Evolutionary conservation across 352 stramenopile species (phyloP), one percentile per base, ranked within the genome.

Genomic region (Pythium phragmiticola): DNA sequence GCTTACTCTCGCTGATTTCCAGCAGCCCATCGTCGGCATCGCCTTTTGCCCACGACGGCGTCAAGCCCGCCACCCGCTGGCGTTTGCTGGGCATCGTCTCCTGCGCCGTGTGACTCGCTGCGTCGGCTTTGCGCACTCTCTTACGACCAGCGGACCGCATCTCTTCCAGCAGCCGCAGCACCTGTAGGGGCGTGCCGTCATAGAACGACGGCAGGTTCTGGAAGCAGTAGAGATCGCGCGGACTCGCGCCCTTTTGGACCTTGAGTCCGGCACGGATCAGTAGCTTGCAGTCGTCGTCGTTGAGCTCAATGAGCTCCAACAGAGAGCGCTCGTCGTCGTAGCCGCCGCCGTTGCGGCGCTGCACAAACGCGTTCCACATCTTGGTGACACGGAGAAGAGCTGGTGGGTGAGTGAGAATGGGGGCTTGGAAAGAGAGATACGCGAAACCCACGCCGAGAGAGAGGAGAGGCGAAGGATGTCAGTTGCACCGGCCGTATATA

Each of bases 151-250:
- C 42, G 16, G 41, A 47, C 4, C 57, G 57, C 7, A 45, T 59
- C 41, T 74, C 68, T 23, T 71, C 57, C 4, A 74, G 48, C 39
- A 67, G 52, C 2, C 68, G 68, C 57, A 82, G 46, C 34, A 80
- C 69, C 33, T 73, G 57, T 33, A 79, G 57, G 12, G 57, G 43
- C 52, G 70, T 51, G 23, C 71, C 76, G 34, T 74, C 66, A 36
- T 62, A 69, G 17, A 57, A 67, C 2, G 45, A 33, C n/a, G 61
- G 30, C 6, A 76, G 36, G 11, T 73, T 57, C 51, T 61, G 50
- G 46, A 82, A 80, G 57, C 73, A 84, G 37, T 80, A 84, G 4
- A 80, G 12, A 17, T 78, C 63, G 19, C 50, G 60, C 36, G 68
- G 55, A 48, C 63, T 63, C 7, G 33, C 64, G 14, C 60, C 66